Evolutionary conservation across 495 filamentous ascomycete genomes (phyloP), one percentile per base, ranked within the genome.

Genomic region (Penicillium daleae): DNA sequence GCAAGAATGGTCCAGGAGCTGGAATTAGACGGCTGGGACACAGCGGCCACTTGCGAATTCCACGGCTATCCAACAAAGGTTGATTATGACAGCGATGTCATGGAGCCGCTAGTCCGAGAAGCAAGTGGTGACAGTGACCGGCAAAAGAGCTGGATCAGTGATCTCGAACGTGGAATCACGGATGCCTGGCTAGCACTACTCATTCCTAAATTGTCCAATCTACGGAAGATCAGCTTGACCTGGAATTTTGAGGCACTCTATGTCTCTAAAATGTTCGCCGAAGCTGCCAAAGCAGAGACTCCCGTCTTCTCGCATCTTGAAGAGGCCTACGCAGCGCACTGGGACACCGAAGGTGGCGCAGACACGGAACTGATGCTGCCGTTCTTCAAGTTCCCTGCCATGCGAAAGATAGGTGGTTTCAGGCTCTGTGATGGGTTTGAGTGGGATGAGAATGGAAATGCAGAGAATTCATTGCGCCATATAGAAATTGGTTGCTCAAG

Each of bases 241-340:
- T 56, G 52, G 52, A 19, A 1, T 22, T n/a, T 2, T 17, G 52
- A 12, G 0, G n/a, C 32, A 15, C 1, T 22, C 29, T 56, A 56
- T n/a, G 33, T 56, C 3, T 7, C 22, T 15, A 17, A 12, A 3
- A 56, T 56, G 52, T 19, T 56, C 2, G 2, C 24, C 2, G 15
- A 22, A 2, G 53, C 33, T 40, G n/a, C 33, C 37, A 37, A n/a
- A 13, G 8, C 32, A 32, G 33, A 40, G 52, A 39, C 13, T 17
- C n/a, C 52, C 6, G 32, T 56, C 15, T 40, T 56, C 35, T 33
- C 52, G 13, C 52, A 56, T 56, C 52, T 56, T 9, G 52, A 56
- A 15, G 52, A 56, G 31, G 52, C 31, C 31, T 56, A 24, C 24
- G 4, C 24, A 0, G 13, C 24, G 24, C 46, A 27, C 4, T 27